These are phyloP conservation scores for Penicillium paneum DNA, from an alignment of 2,329 filamentous ascomycete genomes.

Conservation along the genomic window DNA sequence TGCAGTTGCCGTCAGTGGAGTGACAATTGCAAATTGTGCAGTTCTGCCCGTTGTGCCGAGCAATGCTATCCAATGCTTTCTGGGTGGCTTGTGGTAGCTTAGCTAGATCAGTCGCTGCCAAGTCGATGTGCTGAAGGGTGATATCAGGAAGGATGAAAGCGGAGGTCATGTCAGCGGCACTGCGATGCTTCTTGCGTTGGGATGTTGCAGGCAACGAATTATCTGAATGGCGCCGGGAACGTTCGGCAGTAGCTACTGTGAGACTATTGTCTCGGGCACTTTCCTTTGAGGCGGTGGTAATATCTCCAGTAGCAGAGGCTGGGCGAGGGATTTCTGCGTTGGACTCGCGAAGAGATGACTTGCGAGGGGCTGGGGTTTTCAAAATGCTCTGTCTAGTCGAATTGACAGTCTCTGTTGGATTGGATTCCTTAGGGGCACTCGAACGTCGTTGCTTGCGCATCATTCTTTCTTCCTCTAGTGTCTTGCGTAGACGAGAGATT, in stretches of 20 bases:
- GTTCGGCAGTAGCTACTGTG: conserved; percentile 27
- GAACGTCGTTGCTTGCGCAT: conserved; percentile 42
- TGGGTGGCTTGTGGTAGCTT: conserved; percentile 41
- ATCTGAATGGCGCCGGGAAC: conserved; percentile 41
- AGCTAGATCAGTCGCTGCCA: conserved; percentile 28
- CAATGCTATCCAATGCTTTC: conserved; percentile 41
- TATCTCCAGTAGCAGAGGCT: conserved; percentile 35
- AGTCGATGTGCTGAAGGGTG: conserved; percentile 45
- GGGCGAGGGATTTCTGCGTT: conserved; percentile 37
- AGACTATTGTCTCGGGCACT: conserved; percentile 30
- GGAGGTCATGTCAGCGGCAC: conserved; percentile 57
- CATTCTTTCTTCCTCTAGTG: conserved; percentile 54
- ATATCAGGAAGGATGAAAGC: conserved; percentile 64
- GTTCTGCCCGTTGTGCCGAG: conserved; percentile 52
- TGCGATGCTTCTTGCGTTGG: conserved; percentile 49
- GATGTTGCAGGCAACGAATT: conserved; percentile 50
- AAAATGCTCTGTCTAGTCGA: conserved; percentile 38
- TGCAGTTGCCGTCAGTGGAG: conserved; percentile 35
- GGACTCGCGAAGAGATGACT: conserved; percentile 55
- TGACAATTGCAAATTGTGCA: conserved; percentile 55
- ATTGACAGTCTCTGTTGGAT: conserved; percentile 41
- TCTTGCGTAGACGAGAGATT: conserved; percentile 54
- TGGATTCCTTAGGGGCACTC: conserved; percentile 29
- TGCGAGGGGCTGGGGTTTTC: conserved; percentile 45
- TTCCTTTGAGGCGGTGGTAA: conserved; percentile 32